Conservation (phyloP, 2,329 filamentous ascomycete species). For the Colletotrichum theobromicola region DNA sequence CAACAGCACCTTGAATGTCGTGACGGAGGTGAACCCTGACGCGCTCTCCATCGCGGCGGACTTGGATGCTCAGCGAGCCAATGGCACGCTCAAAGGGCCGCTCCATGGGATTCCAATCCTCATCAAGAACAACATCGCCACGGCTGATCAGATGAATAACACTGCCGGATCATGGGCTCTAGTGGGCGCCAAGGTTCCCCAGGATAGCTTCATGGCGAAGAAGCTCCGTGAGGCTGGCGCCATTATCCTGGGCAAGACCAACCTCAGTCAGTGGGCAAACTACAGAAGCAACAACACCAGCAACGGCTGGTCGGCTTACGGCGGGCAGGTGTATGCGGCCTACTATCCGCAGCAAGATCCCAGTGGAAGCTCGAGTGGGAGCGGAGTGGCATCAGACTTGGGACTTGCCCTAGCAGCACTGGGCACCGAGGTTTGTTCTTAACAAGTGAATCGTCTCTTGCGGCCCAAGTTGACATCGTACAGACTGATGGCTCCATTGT, state of each 20-base stretch:
- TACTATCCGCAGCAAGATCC: slow-evolving; percentile 68
- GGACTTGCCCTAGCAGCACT: slow-evolving; percentile 64
- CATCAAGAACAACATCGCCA: slow-evolving; percentile 71
- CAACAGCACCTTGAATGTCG: slow-evolving; percentile 30
- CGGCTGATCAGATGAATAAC: slow-evolving; percentile 64
- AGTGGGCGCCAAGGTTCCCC: slow-evolving; percentile 56
- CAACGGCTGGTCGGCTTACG: slow-evolving; percentile 69
- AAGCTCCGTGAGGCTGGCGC: slow-evolving; percentile 65
- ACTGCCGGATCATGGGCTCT: slow-evolving; percentile 64
- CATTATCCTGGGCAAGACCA: slow-evolving; percentile 69
- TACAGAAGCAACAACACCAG: slow-evolving; percentile 60
- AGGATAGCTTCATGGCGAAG: slow-evolving; percentile 61
- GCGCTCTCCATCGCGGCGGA: slow-evolving; percentile 34
- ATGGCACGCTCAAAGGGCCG: slow-evolving; percentile 38
- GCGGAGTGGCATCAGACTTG: slow-evolving; percentile 62
- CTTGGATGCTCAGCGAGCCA: slow-evolving; percentile 35
- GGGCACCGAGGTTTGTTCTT: slow-evolving; percentile 64
- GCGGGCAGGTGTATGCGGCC: slow-evolving; percentile 64
- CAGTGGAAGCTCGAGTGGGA: slow-evolving; percentile 64
- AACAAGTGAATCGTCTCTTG: slow-evolving; percentile 46
- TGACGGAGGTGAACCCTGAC: slow-evolving; percentile 41
- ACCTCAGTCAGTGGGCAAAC: slow-evolving; percentile 68
- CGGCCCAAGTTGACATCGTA: slow-evolving; percentile 30
- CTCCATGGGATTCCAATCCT: slow-evolving; percentile 69
- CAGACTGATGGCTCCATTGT: slow-evolving; percentile 68